Conservation (phyloP, 2,329 filamentous ascomycete genomes). For the Venturia oleaginea region DNA sequence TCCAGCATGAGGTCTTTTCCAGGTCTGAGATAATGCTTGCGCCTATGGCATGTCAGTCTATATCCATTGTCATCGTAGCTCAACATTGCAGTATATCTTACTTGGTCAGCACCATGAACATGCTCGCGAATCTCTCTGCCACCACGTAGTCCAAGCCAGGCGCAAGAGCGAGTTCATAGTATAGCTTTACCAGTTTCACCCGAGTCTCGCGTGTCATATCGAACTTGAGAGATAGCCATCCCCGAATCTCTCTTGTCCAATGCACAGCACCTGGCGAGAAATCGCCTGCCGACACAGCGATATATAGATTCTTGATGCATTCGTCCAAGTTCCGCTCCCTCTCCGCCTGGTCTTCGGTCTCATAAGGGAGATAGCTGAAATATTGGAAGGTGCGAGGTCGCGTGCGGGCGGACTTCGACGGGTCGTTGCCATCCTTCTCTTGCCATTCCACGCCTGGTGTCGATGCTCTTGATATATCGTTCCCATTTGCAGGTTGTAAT, state of each 20-base stretch:
- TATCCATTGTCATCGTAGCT: not conserved
- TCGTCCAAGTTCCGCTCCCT: conserved; percentile 72
- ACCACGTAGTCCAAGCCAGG: conserved; percentile 77
- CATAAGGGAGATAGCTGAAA: conserved; percentile 80
- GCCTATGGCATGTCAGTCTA: conserved; percentile 42
- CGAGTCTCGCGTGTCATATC: conserved; percentile 81
- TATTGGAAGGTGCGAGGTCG: conserved; percentile 87
- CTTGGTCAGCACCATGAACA: conserved; percentile 96
- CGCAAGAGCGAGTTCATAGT: conserved; percentile 86
- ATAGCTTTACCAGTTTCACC: conserved; percentile 76
- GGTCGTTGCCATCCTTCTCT: conserved; percentile 35
- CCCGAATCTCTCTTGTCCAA: conserved; percentile 92
- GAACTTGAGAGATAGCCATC: conserved; percentile 95
- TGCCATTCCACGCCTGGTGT: conserved; percentile 62
- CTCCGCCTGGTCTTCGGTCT: conserved; percentile 69
- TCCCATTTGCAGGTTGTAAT: conserved; percentile 22
- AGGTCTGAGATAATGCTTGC: conserved; percentile 90
- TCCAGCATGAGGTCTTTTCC: conserved; percentile 84
- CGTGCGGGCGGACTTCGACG: conserved; percentile 56
- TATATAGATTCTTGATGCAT: conserved; percentile 89
- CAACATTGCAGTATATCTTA: conserved; percentile 37
- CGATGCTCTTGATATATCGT: conserved; percentile 75
- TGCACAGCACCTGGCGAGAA: conserved; percentile 89
- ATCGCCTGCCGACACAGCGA: conserved; percentile 83
- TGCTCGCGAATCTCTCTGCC: conserved; percentile 86